Base-by-base conservation (phyloP, 2,329 filamentous ascomycete species). In the Xylariaceae sp. region DNA sequence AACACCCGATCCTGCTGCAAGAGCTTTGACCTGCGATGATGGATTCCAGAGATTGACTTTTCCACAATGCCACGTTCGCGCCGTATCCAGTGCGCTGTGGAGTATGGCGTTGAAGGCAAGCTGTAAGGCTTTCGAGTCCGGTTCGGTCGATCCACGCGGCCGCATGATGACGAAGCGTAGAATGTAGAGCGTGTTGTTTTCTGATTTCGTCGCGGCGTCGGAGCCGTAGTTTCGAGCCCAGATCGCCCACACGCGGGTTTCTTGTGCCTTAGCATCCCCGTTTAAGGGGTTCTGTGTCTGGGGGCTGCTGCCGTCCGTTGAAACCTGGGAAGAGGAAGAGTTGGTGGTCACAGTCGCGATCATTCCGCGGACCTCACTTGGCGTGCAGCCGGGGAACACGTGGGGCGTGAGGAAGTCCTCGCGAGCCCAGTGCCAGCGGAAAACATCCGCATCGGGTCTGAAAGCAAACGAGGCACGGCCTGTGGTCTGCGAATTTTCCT, bases 1-100 rank as follows among this genome's bases (percentile, higher is more conserved):
- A 14, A 89, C 58, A 2, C 74, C 75, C 2, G 71, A 68, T 22
- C 61, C 63, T 36, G 74, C 67, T 1, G 84, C 68, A 38, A 86
- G 59, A 14, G 66, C 54, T 63, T 65, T 65, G 22, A 83, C 65
- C 54, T 76, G 60, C 6, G 79, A 71, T 4, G 78, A 78, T 0
- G 91, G 90, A 63, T 94, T 95, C 92, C 92, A 97, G 45, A 92
- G 73, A 65, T 90, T 80, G 3, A 96, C 81, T 41, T 81, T 76
- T 38, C 76, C 74, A 71, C 89, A 82, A 40, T 79, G 73, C 86
- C 89, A 95, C 49, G 81, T 74, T 3, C 74, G 69, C 1, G 91
- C 91, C 68, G 95, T 83, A 9, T 70, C 69, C 61, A 86, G 82
- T 5, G 90, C 90, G 40, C 83, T 73, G 39, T 71, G 68, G 40